Percentiles rank a stretch among this genome's conserved stretches.
These are phyloP conservation scores for Boehmeria nivea DNA, from an alignment of 306 rosid genomes.

Conservation along the genomic window DNA sequence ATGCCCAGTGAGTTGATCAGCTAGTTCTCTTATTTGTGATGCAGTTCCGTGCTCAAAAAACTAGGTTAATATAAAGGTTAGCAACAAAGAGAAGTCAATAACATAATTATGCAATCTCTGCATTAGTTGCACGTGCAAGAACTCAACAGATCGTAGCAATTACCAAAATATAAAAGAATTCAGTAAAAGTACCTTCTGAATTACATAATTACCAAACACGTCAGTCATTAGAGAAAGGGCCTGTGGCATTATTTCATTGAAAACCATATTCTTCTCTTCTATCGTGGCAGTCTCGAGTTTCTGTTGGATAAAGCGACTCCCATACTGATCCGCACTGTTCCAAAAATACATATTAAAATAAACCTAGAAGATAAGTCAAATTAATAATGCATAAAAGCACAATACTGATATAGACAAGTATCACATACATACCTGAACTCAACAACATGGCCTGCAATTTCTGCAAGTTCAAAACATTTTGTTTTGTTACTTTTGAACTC, in stretches of 20 bases:
- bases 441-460: constrained; percentile 62
- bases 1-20: constrained; percentile 74
- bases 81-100: constrained; percentile 14
- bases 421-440: constrained; percentile 79
- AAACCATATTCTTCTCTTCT: constrained; percentile 92
- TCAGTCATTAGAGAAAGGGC: constrained; percentile 91
- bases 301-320: constrained; percentile 91
- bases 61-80: constrained; percentile 36
- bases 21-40: constrained; percentile 79
- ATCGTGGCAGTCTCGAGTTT: constrained; percentile 82
- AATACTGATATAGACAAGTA: too few species aligned
- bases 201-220: constrained; percentile 93
- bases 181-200: constrained; percentile 68
- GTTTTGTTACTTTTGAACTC: constrained; percentile 88
- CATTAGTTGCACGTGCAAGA: background rate
- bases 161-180: constrained; percentile 6
- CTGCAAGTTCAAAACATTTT: constrained; percentile 79
- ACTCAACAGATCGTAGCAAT: background rate
- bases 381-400: background rate
- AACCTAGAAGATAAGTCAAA: background rate
- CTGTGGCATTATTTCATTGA: constrained; percentile 90
- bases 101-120: background rate
- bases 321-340: constrained; percentile 89
- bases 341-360: constrained; percentile 4
- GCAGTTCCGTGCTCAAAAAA: constrained; percentile 94